Conservation (phyloP, 306 rosid genomes). For the Dicorynia guianensis region DNA sequence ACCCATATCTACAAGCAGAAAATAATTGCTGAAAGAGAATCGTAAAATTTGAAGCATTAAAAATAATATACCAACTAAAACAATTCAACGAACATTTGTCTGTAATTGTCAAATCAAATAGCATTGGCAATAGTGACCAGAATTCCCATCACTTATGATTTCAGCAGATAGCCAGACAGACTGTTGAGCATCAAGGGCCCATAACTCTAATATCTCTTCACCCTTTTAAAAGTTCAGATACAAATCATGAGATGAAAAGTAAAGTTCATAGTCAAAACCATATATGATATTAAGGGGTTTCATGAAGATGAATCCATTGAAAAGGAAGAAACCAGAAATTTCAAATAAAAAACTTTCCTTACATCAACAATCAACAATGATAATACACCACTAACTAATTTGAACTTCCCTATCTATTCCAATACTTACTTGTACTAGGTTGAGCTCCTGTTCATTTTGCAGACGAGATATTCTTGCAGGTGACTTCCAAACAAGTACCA, state of each 20-base stretch:
- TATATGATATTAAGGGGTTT: not conserved
- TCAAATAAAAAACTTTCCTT: not conserved
- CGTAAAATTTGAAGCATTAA: not conserved
- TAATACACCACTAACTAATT: conserved; percentile 22
- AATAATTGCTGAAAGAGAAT: conserved; percentile 2
- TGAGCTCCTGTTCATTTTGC: conserved; percentile 93
- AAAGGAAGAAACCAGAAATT: conserved; percentile 11
- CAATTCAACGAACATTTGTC: not conserved
- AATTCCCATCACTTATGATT: not conserved
- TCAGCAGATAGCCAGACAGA: conserved; percentile 6
- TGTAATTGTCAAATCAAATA: conserved; percentile 6
- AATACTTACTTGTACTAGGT: conserved; percentile 84
- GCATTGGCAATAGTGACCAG: conserved; percentile 5
- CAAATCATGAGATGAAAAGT: conserved; percentile 12
- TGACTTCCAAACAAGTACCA: conserved; percentile 95
- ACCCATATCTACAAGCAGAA: not conserved
- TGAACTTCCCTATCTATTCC: conserved; percentile 4
- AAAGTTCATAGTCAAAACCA: not conserved
- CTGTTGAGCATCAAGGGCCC: conserved; percentile 7
- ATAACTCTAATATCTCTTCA: not conserved
- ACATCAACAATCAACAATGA: conserved; percentile 26
- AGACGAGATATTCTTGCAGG: conserved; percentile 85
- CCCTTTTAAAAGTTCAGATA: not conserved
- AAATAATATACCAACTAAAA: not conserved
- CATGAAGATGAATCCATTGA: conserved; percentile 4